Percentiles rank a stretch among this genome's conserved stretches.
Conservation (phyloP, 106 monocot genomes). For the Alisma plantagoaquatica region DNA sequence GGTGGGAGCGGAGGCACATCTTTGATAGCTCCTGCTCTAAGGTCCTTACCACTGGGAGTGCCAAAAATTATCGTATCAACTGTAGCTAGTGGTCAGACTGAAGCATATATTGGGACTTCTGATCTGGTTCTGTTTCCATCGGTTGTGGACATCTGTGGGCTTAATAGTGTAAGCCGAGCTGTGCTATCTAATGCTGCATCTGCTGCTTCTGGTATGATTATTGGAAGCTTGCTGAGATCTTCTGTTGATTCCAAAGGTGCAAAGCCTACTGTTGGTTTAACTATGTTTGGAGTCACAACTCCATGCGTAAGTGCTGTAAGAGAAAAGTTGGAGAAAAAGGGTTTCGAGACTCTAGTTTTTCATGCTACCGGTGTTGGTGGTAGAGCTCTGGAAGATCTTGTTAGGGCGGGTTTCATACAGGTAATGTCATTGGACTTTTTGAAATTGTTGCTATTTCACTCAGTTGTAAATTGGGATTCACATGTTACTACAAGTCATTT, state of each 20-base stretch:
- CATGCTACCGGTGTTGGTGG: slow-evolving; percentile 94
- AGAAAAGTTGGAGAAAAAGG: slow-evolving; percentile 52
- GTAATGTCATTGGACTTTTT: slow-evolving; percentile 16
- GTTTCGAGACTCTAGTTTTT: slow-evolving; percentile 82
- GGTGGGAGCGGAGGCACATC: slow-evolving; percentile 91
- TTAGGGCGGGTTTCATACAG: slow-evolving; percentile 76
- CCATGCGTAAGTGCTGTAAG: slow-evolving; percentile 57
- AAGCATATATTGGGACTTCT: slow-evolving; percentile 69
- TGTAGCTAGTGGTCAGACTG: slow-evolving; percentile 83
- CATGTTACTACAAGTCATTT: no score
- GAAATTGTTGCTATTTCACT: no score
- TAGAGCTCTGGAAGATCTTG: slow-evolving; percentile 95
- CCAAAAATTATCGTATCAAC: slow-evolving; percentile 93
- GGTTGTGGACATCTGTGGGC: slow-evolving; percentile 74
- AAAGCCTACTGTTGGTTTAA: slow-evolving; percentile 71
- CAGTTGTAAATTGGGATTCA: no score
- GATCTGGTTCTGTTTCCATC: slow-evolving; percentile 76
- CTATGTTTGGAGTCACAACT: slow-evolving; percentile 98
- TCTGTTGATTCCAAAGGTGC: slow-evolving; percentile 10
- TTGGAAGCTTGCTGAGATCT: slow-evolving; percentile 25
- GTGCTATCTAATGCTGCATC: slow-evolving; percentile 71
- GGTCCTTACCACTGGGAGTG: slow-evolving; percentile 33
- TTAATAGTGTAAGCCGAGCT: slow-evolving; percentile 65
- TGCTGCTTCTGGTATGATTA: slow-evolving; percentile 73
- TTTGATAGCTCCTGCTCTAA: slow-evolving; percentile 65